Conservation (phyloP, 108 stramenopile species). For the Cylindrotheca fusiformis region DNA sequence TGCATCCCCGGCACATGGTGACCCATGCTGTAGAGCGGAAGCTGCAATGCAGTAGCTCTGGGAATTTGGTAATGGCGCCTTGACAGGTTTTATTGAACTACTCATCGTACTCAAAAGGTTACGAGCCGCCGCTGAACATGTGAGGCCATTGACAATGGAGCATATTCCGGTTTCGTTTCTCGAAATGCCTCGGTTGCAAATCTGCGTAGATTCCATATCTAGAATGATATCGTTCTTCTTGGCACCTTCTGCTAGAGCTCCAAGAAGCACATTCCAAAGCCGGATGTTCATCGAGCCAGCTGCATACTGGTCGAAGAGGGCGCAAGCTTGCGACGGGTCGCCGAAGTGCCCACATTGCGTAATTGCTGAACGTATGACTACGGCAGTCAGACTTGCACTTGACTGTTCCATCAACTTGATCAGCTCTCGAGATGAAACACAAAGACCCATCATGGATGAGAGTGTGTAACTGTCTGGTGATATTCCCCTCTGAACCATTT, state of each 20-base stretch:
- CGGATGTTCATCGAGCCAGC: conserved; percentile 27
- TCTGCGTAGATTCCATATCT: neutral
- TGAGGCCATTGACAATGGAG: conserved; percentile 38
- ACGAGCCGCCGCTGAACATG: conserved; percentile 44
- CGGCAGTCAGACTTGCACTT: conserved; percentile 29
- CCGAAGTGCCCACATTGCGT: conserved; percentile 51
- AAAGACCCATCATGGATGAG: conserved; percentile 63
- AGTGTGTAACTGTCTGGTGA: conserved; percentile 56
- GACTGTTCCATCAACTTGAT: conserved; percentile 32
- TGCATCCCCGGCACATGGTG: neutral
- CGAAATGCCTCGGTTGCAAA: neutral
- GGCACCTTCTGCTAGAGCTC: conserved; percentile 39
- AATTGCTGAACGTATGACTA: conserved; percentile 55
- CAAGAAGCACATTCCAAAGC: conserved; percentile 65
- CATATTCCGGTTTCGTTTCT: conserved; percentile 2
- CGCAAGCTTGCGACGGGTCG: conserved; percentile 65
- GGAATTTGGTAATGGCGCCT: conserved; percentile 48
- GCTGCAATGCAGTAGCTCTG: conserved; percentile 77
- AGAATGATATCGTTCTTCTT: conserved; percentile 12
- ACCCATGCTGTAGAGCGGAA: conserved; percentile 31
- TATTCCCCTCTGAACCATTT: conserved; percentile 40
- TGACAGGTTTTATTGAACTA: neutral
- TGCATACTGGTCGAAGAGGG: conserved; percentile 48
- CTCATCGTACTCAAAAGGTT: conserved; percentile 50
- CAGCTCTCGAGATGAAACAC: conserved; percentile 38